Conservation (phyloP, 805 yeast genomes). For the Citeromyces nyonsensis region DNA sequence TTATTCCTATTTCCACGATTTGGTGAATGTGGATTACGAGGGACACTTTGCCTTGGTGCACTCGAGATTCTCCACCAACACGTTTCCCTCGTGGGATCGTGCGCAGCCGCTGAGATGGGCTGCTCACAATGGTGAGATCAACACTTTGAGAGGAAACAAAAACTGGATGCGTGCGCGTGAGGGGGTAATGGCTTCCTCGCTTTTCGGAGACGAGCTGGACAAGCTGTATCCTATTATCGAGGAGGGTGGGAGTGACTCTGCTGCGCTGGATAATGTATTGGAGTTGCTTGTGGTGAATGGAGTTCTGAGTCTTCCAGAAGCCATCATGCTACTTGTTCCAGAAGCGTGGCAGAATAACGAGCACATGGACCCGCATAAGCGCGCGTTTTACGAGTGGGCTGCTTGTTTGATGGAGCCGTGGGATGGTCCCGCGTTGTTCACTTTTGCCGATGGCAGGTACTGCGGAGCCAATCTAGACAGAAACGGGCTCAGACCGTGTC, state of each 20-base stretch:
- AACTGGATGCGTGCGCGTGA: constrained; percentile 99
- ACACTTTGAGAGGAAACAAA: constrained; percentile 93
- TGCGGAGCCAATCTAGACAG: constrained; percentile 97
- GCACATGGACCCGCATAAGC: constrained; percentile 79
- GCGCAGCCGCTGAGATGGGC: constrained; percentile 97
- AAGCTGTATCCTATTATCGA: constrained; percentile 88
- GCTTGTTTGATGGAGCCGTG: constrained; percentile 98
- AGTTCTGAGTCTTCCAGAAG: constrained; percentile 85
- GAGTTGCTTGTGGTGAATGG: constrained; percentile 89
- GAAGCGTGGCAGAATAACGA: constrained; percentile 94
- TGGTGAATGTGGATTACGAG: constrained; percentile 81
- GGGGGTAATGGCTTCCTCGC: constrained; percentile 81
- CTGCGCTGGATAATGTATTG: constrained; percentile 91
- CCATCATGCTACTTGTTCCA: constrained; percentile 92
- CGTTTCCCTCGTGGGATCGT: constrained; percentile 99
- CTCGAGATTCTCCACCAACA: constrained; percentile 93
- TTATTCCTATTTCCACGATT: constrained; percentile 85
- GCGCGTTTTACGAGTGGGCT: constrained; percentile 97
- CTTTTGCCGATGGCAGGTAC: constrained; percentile 93
- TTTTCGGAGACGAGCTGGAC: constrained; percentile 86
- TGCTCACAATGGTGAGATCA: constrained; percentile 98
- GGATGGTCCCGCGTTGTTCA: constrained; percentile 98
- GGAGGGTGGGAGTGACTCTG: constrained; percentile 98
- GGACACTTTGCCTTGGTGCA: constrained; percentile 94
- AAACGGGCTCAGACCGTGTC: constrained; percentile 95